phyloP scores from a whole-genome alignment of 257 asterid genomes.

The Lithospermum erythrorhizon region DNA sequence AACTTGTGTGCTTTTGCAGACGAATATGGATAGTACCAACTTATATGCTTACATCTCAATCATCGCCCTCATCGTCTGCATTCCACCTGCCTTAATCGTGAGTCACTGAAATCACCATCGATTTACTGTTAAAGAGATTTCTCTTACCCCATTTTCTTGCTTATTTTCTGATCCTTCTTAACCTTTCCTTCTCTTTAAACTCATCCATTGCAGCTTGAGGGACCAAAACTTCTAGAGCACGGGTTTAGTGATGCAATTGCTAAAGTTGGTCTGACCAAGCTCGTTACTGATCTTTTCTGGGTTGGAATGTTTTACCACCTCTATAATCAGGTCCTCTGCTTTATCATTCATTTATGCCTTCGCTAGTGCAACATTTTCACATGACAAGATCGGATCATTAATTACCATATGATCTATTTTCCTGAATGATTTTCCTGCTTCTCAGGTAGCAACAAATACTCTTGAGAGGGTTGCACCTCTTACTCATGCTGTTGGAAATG shows the following conservation, averaged over 20 bases:
- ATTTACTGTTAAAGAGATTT: background rate
- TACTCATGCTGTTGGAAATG: constrained; percentile 97
- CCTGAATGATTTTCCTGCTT: constrained; percentile 4
- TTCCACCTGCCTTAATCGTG: constrained; percentile 81
- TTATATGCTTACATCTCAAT: constrained; percentile 77
- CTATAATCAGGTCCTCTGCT: constrained; percentile 80
- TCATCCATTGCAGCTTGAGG: constrained; percentile 50
- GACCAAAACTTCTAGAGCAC: constrained; percentile 59
- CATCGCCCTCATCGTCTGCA: constrained; percentile 64
- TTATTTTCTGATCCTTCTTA: background rate
- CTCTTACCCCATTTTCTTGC: background rate
- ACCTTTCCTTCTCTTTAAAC: background rate
- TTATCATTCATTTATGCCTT: background rate
- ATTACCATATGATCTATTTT: background rate
- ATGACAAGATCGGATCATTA: background rate
- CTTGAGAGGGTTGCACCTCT: constrained; percentile 99
- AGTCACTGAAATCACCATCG: constrained; percentile 14
- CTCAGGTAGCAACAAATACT: constrained; percentile 93
- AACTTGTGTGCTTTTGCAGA: constrained; percentile 34
- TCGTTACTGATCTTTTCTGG: constrained; percentile 87
- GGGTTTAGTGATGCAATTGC: constrained; percentile 88
- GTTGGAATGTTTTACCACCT: constrained; percentile 99
- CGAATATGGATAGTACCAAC: constrained; percentile 94
- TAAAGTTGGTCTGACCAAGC: constrained; percentile 81
- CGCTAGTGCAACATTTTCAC: background rate